Percentiles rank a stretch among this genome's conserved stretches.
Evolutionary conservation across 2,329 filamentous ascomycete species (phyloP).

Genomic region (Zymoseptoria passerinii): DNA sequence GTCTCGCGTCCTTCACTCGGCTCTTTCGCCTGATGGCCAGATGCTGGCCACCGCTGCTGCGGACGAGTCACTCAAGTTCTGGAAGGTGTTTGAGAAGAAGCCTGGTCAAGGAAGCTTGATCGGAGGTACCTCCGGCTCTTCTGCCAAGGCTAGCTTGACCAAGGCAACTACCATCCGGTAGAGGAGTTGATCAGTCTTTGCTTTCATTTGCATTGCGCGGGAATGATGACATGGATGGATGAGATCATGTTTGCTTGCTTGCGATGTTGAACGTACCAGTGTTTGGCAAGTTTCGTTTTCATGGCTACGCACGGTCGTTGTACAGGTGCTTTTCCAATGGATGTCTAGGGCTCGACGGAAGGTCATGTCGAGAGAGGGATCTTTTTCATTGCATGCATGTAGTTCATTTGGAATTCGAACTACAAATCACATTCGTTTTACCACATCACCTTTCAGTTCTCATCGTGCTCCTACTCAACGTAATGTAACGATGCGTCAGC

Average conservation of each 20-base stretch:
- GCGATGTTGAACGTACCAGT: not conserved
- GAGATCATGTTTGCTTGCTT: not conserved
- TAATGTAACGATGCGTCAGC: not conserved
- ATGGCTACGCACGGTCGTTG: not conserved
- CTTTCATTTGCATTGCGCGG: not conserved
- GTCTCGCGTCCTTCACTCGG: constrained; percentile 92
- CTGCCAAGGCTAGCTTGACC: constrained; percentile 70
- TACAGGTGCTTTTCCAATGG: not conserved
- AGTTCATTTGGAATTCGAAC: not conserved
- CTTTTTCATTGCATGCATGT: not conserved
- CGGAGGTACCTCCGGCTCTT: constrained; percentile 54
- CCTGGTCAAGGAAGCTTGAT: constrained; percentile 59
- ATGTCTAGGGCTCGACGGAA: too few relatives aligned
- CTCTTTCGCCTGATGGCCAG: constrained; percentile 92
- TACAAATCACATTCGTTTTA: not conserved
- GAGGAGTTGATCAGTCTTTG: not conserved
- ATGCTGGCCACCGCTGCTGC: constrained; percentile 94
- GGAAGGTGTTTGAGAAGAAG: constrained; percentile 99
- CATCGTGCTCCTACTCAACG: not conserved
- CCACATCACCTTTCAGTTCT: not conserved
- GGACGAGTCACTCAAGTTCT: constrained; percentile 97
- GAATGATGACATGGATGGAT: not conserved
- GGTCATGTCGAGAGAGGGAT: not conserved
- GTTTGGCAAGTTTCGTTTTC: not conserved
- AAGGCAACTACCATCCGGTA: constrained; percentile 74